Conservation (phyloP, 2,329 filamentous ascomycete genomes). For the Hortaea werneckii region DNA sequence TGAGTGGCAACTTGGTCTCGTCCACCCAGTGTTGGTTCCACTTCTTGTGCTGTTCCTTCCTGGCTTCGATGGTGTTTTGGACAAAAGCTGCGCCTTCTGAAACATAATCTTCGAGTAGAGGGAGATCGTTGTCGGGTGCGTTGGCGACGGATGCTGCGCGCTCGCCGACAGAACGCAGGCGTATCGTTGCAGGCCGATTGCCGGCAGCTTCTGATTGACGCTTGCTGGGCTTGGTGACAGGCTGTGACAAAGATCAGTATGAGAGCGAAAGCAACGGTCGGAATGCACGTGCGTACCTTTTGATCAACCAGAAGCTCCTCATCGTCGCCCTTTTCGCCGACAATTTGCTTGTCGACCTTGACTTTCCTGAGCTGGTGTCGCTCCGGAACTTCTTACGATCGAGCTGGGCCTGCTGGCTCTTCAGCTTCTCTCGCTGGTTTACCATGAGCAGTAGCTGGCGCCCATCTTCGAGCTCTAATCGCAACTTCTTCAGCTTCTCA, state of each 20-base stretch:
- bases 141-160: constrained; percentile 33
- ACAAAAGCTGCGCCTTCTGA: constrained; percentile 76
- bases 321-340: constrained; percentile 75
- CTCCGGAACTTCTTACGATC: constrained; percentile 77
- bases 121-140: constrained; percentile 68
- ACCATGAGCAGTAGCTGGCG: constrained; percentile 70
- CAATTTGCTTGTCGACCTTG: constrained; percentile 76
- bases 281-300: constrained; percentile 51
- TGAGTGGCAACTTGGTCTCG: constrained; percentile 74
- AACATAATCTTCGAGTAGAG: constrained; percentile 63
- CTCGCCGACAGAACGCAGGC: constrained; percentile 48
- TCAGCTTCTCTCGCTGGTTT: constrained; percentile 67
- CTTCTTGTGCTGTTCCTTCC: constrained; percentile 76
- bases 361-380: constrained; percentile 73
- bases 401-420: constrained; percentile 63
- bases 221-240: constrained; percentile 41
- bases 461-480: constrained; percentile 82
- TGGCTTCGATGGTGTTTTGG: constrained; percentile 70
- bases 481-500: constrained; percentile 85
- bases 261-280: neutral
- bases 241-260: constrained; percentile 22
- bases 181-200: constrained; percentile 49
- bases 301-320: constrained; percentile 84
- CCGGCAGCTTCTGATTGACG: constrained; percentile 46
- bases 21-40: constrained; percentile 91